phyloP scores from a whole-genome alignment of 805 yeast species.

The Candida maesae region DNA sequence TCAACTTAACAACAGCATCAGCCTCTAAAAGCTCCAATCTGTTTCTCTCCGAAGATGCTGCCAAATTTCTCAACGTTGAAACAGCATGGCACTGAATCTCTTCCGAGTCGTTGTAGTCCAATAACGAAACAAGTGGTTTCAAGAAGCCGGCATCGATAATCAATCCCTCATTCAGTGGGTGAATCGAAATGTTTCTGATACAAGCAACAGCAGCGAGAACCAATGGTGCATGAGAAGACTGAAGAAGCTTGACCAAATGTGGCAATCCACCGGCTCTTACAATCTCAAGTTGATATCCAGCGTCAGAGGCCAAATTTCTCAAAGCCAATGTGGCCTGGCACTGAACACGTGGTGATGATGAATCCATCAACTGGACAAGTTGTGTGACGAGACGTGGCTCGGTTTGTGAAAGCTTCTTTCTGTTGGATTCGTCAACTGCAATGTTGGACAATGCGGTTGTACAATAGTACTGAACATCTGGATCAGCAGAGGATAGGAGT shows the following conservation, averaged over 20 bases:
- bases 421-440: constrained; percentile 92
- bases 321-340: constrained; percentile 97
- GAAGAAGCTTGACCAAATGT: constrained; percentile 83
- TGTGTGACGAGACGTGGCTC: constrained; percentile 90
- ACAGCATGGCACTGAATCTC: constrained; percentile 99
- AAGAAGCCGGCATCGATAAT: constrained; percentile 96
- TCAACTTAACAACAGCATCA: constrained; percentile 92
- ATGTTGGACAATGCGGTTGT: constrained; percentile 95
- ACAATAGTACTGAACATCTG: constrained; percentile 97
- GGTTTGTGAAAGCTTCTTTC: constrained; percentile 83
- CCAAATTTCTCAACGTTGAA: constrained; percentile 90
- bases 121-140: constrained; percentile 80
- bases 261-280: constrained; percentile 96
- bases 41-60: constrained; percentile 92
- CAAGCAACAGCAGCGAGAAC: constrained; percentile 98
- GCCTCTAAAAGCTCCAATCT: constrained; percentile 89
- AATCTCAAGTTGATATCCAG: constrained; percentile 91
- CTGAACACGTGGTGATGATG: constrained; percentile 90
- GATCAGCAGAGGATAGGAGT: constrained; percentile 77
- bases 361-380: constrained; percentile 87
- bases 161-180: constrained; percentile 91
- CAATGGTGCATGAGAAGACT: constrained; percentile 86
- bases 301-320: constrained; percentile 93
- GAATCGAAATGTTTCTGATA: constrained; percentile 93
- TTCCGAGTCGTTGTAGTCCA: constrained; percentile 83